Conservation (phyloP, 345 rosid species). For the Eucalyptus cladocalyx region DNA sequence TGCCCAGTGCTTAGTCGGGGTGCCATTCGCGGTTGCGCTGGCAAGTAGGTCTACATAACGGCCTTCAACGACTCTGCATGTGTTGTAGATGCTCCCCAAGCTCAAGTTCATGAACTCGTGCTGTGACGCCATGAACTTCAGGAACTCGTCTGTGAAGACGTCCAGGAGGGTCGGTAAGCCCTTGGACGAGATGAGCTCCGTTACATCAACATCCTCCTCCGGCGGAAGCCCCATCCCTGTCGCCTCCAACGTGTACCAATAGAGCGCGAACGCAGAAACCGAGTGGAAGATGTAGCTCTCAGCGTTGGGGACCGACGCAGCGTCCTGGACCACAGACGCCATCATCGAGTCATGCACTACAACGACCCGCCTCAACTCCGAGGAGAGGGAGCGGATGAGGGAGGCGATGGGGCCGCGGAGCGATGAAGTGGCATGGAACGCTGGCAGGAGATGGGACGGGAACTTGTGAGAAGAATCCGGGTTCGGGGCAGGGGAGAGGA, state of each 20-base stretch:
- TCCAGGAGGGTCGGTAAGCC: background rate
- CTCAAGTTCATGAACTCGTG: background rate
- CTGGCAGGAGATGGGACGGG: background rate
- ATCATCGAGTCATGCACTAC: conserved; percentile 1
- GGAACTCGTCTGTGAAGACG: conserved; percentile 24
- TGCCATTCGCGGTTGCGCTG: background rate
- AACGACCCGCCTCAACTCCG: background rate
- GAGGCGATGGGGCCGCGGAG: background rate
- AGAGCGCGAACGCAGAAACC: background rate
- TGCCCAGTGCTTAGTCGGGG: background rate
- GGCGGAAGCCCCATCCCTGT: background rate
- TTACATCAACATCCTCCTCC: background rate
- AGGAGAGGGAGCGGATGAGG: background rate
- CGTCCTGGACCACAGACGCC: conserved; percentile 5
- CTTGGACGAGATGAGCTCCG: background rate
- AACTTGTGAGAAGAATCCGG: background rate
- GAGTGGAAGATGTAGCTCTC: background rate
- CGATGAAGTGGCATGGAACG: background rate
- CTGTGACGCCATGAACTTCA: background rate
- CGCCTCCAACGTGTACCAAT: background rate
- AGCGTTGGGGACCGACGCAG: background rate
- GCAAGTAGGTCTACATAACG: background rate
- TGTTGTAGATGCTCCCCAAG: background rate
- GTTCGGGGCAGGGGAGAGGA: conserved; percentile 2
- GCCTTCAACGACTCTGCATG: background rate